Percentiles rank a stretch among this genome's conserved stretches.
These are phyloP conservation scores for Achlya hypogyna DNA, from an alignment of 352 stramenopile genomes.

Conservation along the genomic window DNA sequence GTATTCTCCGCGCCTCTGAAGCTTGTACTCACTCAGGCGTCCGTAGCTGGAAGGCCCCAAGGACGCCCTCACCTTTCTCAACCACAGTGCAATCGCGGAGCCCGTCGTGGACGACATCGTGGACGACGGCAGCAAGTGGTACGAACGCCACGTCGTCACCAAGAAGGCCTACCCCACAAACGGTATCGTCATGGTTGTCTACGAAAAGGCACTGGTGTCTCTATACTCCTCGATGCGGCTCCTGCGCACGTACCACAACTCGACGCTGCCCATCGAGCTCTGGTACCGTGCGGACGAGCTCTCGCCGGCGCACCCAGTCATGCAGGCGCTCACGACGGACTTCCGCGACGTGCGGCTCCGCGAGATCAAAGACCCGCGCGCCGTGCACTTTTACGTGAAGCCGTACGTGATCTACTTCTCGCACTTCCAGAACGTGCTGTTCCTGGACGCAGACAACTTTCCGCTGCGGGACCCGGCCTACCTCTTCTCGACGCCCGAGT, in stretches of 20 bases:
- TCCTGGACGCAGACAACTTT: constrained; percentile 57
- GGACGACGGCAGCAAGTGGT: neutral
- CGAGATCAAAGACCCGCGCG: constrained; percentile 33
- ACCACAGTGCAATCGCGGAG: neutral
- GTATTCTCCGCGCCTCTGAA: neutral
- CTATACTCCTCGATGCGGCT: constrained; percentile 32
- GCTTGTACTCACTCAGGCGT: too few species aligned
- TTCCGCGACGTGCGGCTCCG: constrained; percentile 34
- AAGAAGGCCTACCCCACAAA: neutral
- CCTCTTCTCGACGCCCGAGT: constrained; percentile 28
- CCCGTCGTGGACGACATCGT: neutral
- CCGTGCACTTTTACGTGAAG: constrained; percentile 48
- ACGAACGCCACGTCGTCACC: neutral
- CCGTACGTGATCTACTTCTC: constrained; percentile 44
- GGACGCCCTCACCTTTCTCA: neutral
- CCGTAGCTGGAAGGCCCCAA: neutral
- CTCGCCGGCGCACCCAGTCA: constrained; percentile 20
- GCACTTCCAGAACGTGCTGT: constrained; percentile 43
- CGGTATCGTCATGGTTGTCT: constrained; percentile 50
- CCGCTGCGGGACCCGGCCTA: constrained; percentile 43
- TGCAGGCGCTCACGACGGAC: constrained; percentile 24
- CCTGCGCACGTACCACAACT: constrained; percentile 27
- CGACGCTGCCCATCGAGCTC: constrained; percentile 39
- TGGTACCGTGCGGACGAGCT: constrained; percentile 33
- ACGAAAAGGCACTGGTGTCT: constrained; percentile 42